These are phyloP conservation scores for Trypanosoma melophagium DNA, from an alignment of 208 protist genomes.

Conservation along the genomic window DNA sequence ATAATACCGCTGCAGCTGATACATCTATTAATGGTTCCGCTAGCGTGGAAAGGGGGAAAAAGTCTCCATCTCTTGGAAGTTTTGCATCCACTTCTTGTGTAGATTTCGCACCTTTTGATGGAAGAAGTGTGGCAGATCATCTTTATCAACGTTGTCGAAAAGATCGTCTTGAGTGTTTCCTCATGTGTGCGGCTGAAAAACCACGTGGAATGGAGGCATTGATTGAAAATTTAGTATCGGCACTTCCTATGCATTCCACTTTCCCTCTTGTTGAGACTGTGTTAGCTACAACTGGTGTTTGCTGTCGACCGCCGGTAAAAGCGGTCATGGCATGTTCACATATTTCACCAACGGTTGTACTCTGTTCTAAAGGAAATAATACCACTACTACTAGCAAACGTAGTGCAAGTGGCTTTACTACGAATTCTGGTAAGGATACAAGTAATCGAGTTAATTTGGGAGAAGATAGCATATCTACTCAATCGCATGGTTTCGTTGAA, in stretches of 20 bases:
- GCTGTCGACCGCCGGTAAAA: conserved; percentile 55
- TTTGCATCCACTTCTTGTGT: not conserved
- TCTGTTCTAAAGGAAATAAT: conserved; percentile 40
- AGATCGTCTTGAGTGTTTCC: conserved; percentile 49
- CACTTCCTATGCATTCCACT: conserved; percentile 46
- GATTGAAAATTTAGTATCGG: conserved; percentile 43
- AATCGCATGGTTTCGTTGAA: not conserved
- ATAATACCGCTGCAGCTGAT: not conserved
- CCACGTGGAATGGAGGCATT: conserved; percentile 51
- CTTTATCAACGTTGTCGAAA: conserved; percentile 43
- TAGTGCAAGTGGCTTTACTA: not conserved
- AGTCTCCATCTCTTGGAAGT: not conserved
- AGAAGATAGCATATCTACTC: too few relatives aligned
- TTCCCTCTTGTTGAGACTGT: conserved; percentile 81
- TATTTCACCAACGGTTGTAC: conserved; percentile 50
- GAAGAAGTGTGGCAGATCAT: conserved; percentile 39
- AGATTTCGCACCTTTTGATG: conserved; percentile 32
- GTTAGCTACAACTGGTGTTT: conserved; percentile 45
- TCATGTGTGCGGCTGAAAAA: conserved; percentile 29
- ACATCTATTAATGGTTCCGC: not conserved
- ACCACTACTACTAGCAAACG: not conserved
- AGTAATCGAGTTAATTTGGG: too few relatives aligned
- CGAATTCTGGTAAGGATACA: too few relatives aligned
- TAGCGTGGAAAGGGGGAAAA: not conserved
- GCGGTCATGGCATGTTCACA: conserved; percentile 41